Conservation (phyloP, 768 basidiomycete genomes). For the Boletus fagicola region DNA sequence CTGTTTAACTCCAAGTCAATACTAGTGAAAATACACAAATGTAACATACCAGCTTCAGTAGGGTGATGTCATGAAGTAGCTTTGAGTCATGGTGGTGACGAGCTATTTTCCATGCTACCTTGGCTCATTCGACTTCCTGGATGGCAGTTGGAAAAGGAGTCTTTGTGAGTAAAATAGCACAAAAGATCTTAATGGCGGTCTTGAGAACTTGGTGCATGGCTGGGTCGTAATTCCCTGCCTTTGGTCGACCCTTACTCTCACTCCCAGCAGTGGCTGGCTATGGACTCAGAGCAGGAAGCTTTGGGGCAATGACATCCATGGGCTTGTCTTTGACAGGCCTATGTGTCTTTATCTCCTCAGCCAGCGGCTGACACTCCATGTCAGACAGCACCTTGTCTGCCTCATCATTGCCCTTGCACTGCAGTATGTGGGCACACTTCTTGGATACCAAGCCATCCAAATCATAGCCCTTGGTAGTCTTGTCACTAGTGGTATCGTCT, state of each 20-base stretch:
- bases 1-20: too few species aligned
- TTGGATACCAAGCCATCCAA: not conserved
- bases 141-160: not conserved
- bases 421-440: not conserved
- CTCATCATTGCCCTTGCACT: not conserved
- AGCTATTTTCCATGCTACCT: not conserved
- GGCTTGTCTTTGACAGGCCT: not conserved
- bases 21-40: too few species aligned
- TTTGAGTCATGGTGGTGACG: not conserved
- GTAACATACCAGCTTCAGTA: too few species aligned
- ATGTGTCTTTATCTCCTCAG: not conserved
- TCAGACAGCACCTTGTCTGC: not conserved
- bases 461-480: not conserved
- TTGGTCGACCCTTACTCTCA: not conserved
- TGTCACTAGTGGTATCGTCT: too few species aligned
- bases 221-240: not conserved
- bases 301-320: not conserved
- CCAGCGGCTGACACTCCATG: not conserved
- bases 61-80: not conserved
- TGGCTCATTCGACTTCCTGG: not conserved
- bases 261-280: not conserved
- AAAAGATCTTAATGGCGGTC: not conserved
- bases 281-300: not conserved
- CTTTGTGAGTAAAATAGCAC: not conserved
- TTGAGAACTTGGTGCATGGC: not conserved